Percentiles rank a stretch among this genome's conserved stretches.
phyloP scores from a whole-genome alignment of 177 flowering plant species.

The Vitis hybrid region DNA sequence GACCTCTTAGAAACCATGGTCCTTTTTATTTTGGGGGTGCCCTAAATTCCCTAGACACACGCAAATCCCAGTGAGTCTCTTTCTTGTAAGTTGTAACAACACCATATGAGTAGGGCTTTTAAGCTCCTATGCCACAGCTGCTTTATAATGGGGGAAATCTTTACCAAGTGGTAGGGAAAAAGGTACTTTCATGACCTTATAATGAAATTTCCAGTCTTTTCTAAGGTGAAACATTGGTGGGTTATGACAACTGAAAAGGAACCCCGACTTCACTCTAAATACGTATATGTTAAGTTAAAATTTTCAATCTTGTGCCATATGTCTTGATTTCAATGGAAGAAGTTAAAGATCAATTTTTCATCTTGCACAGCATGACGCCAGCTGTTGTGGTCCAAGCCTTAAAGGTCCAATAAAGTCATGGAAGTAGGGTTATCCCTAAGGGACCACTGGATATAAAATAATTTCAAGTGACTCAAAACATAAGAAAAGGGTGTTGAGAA shows the following conservation, averaged over 20 bases:
- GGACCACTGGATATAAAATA: conserved; percentile 17
- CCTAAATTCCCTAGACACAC: not conserved
- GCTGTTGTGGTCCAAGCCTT: conserved; percentile 15
- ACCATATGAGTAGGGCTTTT: too few species aligned
- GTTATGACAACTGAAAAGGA: too few species aligned
- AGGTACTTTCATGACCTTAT: too few species aligned
- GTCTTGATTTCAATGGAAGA: not conserved
- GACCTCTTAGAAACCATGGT: not conserved
- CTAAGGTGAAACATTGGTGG: too few species aligned
- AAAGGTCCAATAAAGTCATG: conserved; percentile 5
- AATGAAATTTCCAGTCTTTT: too few species aligned
- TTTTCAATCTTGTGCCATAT: too few species aligned
- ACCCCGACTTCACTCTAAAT: too few species aligned
- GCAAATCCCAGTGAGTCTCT: not conserved
- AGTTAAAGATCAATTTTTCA: not conserved
- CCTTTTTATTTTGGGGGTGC: not conserved
- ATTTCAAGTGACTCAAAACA: not conserved
- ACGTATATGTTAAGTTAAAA: too few species aligned
- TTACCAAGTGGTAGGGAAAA: too few species aligned
- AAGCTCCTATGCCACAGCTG: too few species aligned
- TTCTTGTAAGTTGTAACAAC: not conserved
- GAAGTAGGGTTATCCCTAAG: not conserved
- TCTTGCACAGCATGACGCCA: conserved; percentile 8
- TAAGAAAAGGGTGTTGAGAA: not conserved
- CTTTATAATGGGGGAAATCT: too few species aligned